Evolutionary conservation across 306 rosid species (phyloP), one percentile per base, ranked within the genome.

Genomic region (Sophora flavescens): DNA sequence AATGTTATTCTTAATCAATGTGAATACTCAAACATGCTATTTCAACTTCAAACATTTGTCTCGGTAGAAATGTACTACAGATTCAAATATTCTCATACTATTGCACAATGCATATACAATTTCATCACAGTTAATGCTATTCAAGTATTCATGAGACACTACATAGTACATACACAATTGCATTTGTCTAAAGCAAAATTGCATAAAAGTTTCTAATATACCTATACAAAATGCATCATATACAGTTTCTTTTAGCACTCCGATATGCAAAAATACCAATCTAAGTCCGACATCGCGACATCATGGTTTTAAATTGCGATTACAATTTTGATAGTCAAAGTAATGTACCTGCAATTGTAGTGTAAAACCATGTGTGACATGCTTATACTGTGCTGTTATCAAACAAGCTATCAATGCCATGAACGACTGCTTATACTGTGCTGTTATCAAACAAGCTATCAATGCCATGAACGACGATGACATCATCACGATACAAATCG

Each of bases 391-490:
- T 51, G 48, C 33, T 36, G 13, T 6, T 7, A 35, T 9, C 74
- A 13, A 86, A 82, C 80, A 81, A 75, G 30, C 80, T 67, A 64
- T 60, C 71, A 56, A 86, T 17, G 17, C 87, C 80, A 41, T 86
- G 87, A 54, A 86, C 84, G 8, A 78, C 66, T 15, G 5, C 48
- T 69, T 44, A 51, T 33, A 15, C 35, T 17, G 11, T 51, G 48
- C 33, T 36, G 13, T 6, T 7, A 35, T 9, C 74, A 13, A 86
- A 82, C 80, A 81, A 75, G 30, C 80, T 67, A 64, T 60, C 71
- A 56, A 86, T 17, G 17, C 87, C 80, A 41, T 86, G 87, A 54
- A 86, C 84, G 8, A 78, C 66, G 30, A 86, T n/a, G 39, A 63
- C 35, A 17, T 74, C 63, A 12, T 74, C 33, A 14, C 16, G 78